phyloP scores from a whole-genome alignment of 129 eudicot genomes.

The Flaveria bidentis region DNA sequence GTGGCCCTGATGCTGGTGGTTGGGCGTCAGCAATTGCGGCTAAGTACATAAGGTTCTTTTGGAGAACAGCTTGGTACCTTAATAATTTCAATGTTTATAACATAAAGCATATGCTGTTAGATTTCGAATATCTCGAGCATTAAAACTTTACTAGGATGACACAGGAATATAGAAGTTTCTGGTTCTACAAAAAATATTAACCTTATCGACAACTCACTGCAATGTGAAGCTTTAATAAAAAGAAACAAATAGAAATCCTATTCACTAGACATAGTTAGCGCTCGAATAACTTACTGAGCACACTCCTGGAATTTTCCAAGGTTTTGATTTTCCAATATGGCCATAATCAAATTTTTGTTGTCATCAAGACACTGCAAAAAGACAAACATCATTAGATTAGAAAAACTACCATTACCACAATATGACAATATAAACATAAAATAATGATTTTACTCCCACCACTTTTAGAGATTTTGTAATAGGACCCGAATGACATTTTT shows the following conservation, averaged over 20 bases:
- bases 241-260: neutral
- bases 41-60: slow-evolving; percentile 78
- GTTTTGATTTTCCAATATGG: slow-evolving; percentile 84
- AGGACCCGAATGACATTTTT: neutral
- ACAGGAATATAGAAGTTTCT: neutral
- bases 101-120: neutral
- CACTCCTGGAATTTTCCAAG: slow-evolving; percentile 76
- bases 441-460: slow-evolving; percentile 1
- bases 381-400: slow-evolving; percentile 15
- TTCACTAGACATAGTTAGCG: neutral
- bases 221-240: neutral
- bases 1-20: slow-evolving; percentile 49
- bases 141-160: neutral
- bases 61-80: slow-evolving; percentile 80
- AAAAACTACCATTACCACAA: neutral
- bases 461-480: neutral
- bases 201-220: neutral
- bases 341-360: slow-evolving; percentile 80
- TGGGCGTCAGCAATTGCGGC: slow-evolving; percentile 96
- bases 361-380: slow-evolving; percentile 84
- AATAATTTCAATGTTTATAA: slow-evolving; percentile 18
- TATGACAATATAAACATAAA: slow-evolving; percentile 9
- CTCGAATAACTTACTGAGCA: slow-evolving; percentile 71
- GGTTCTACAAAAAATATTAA: neutral
- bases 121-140: neutral